A percentile compares a stretch with the other conserved stretches of the same genome.
phyloP scores from a whole-genome alignment of 1,139 yeast genomes.

The Pneumocystis wakefieldiae region DNA sequence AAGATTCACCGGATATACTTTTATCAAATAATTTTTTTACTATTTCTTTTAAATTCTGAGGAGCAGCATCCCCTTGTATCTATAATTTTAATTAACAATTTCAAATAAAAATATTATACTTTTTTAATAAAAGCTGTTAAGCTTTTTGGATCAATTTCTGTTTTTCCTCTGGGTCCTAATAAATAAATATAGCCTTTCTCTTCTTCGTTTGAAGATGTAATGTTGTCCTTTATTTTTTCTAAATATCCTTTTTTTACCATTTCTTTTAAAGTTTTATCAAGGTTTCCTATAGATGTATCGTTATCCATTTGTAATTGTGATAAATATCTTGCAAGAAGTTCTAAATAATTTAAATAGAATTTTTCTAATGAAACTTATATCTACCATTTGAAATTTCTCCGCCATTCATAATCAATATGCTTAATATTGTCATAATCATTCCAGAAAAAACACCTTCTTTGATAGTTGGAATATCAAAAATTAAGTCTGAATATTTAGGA shows the following conservation, averaged over 20 bases:
- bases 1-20: neutral
- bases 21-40: neutral
- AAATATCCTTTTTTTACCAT: conserved; percentile 14
- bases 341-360: conserved; percentile 6
- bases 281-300: conserved; percentile 8
- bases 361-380: conserved; percentile 8
- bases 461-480: conserved; percentile 4
- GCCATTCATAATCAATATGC: conserved; percentile 11
- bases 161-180: conserved; percentile 8
- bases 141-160: conserved; percentile 1
- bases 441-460: conserved; percentile 6
- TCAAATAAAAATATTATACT: neutral
- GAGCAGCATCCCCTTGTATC: neutral
- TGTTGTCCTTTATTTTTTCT: conserved; percentile 14
- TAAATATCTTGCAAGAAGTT: neutral
- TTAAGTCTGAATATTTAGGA: conserved; percentile 4
- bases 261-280: conserved; percentile 11
- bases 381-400: conserved; percentile 9
- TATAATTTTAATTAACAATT: neutral
- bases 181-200: neutral
- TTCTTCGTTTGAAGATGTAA: neutral
- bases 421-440: conserved; percentile 10
- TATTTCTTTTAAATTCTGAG: neutral
- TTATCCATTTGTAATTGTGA: neutral
- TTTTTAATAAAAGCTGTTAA: neutral